Evolutionary conservation across 2,329 filamentous ascomycete genomes (phyloP), one percentile per base, ranked within the genome.

Genomic region (Xylaria hypoxylon): DNA sequence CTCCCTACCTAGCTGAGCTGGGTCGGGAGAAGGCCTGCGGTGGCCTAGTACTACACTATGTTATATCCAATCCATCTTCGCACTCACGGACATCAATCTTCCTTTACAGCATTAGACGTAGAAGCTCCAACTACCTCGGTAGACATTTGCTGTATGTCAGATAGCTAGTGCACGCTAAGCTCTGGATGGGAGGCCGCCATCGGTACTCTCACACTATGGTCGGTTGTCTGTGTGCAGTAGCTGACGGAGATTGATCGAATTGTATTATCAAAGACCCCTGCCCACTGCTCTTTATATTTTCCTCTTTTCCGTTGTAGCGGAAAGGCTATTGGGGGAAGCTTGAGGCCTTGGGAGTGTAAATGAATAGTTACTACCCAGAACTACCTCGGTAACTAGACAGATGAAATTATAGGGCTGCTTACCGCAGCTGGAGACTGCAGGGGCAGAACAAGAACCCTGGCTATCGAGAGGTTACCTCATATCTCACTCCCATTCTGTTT

Each of bases 181-280:
- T 57, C 62, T 45, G 52, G 58, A 31, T 22, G 42, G 62, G 59
- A 65, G 66, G 66, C 66, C 66, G 59, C 66, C 63, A 57, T 35
- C 53, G 7, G 5, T 38, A 15, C 10, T 31, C 10, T 31, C 42
- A 33, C 45, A 3, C 19, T 22, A 22, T 31, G 19, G 33, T 33
- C 31, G 31, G 22, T 26, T 55, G 26, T 11, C 26, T 50, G 15
- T n/a, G 10, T n/a, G 33, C 6, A 44, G 52, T 42, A 35, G 19
- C 33, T 40, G 51, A 15, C 51, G 51, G 51, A n/a, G 19, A 26
- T 17, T 22, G n/a, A 22, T 19, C 17, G 42, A 3, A 19, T 22
- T 13, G 8, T 4, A 47, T 15, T 13, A 33, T 50, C 17, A 42
- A n/a, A 42, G 17, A 55, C 35, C 52, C 52, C 52, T 42, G 52